Evolutionary conservation across 2,329 filamentous ascomycete genomes (phyloP), one percentile per base, ranked within the genome.

Genomic region (Talaromyces funiculosus): DNA sequence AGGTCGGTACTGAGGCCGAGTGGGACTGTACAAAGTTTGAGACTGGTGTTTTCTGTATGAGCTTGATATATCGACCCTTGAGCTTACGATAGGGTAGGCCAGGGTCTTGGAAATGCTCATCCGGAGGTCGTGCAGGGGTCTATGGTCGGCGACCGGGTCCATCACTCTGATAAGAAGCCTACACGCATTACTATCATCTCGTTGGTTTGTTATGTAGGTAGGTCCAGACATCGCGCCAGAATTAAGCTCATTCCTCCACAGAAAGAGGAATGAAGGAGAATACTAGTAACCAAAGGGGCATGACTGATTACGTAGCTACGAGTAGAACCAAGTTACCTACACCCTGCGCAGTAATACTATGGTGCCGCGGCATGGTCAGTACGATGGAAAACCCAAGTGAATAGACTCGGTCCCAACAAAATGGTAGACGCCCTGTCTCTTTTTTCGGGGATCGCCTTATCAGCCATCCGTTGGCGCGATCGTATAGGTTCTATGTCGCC

Each of bases 211-310:
- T 14, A 35, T 53, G 31, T 35, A 31, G 18, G 14, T 40, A n/a
- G n/a, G n/a, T n/a, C n/a, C n/a, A 38, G 22, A 26, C 18, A 18
- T 54, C 35, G 51, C 16, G 31, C 12, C 16, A 26, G 22, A 37
- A 54, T 24, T 24, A 54, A 54, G 35, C 51, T 40, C 31, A 38
- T 54, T 40, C 51, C 33, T n/a, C 14, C 5, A n/a, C 6, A 40
- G 33, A 18, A 24, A 54, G 9, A 40, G 51, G 51, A 54, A 54
- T 54, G 51, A 54, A 54, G 51, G 51, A 54, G 51, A 40, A 26
- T 37, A 54, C 24, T 45, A 38, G 12, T 18, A 10, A 31, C 24
- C 35, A 53, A 53, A 14, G 51, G 51, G 51, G 51, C 18, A 26
- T n/a, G 18, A 33, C n/a, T 5, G 33, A 26, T 38, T 53, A 53